Evolutionary conservation across 2,329 filamentous ascomycete genomes (phyloP).

Genomic region (Colletotrichum sp.): DNA sequence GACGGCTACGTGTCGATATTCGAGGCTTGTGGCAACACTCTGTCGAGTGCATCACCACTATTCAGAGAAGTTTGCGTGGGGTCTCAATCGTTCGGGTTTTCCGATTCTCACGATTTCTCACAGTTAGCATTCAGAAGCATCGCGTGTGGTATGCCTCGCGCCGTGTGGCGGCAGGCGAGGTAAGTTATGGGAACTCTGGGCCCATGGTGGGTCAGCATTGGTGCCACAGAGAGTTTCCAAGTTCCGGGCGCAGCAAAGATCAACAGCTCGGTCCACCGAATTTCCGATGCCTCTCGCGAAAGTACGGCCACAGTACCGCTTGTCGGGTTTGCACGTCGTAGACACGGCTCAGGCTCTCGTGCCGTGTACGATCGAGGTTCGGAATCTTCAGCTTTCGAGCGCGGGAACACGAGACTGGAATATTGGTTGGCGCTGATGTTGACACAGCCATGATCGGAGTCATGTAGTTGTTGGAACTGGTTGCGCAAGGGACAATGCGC

Average conservation of each 20-base stretch:
- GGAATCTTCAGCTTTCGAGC: not conserved
- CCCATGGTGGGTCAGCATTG: not conserved
- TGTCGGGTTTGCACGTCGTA: not conserved
- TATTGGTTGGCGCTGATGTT: not conserved
- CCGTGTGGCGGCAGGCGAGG: not conserved
- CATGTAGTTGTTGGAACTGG: not conserved
- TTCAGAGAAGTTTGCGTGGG: not conserved
- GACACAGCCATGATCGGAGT: not conserved
- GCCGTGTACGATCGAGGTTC: not conserved
- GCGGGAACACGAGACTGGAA: not conserved
- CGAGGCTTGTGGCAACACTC: not conserved
- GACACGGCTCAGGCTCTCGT: not conserved
- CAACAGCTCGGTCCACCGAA: not conserved
- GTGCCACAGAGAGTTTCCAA: not conserved
- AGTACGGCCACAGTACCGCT: conserved; percentile 5
- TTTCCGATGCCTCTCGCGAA: not conserved
- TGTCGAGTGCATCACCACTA: not conserved
- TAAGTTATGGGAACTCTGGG: not conserved
- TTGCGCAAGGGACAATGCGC: not conserved
- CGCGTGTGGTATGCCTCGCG: not conserved
- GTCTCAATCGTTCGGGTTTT: not conserved
- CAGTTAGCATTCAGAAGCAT: not conserved
- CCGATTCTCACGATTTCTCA: not conserved
- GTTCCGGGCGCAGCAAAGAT: not conserved
- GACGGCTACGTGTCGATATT: not conserved